These are phyloP conservation scores for Lunularia cruciata DNA, from an alignment of 225 moss, liverwort and hornwort species.

Conservation along the genomic window DNA sequence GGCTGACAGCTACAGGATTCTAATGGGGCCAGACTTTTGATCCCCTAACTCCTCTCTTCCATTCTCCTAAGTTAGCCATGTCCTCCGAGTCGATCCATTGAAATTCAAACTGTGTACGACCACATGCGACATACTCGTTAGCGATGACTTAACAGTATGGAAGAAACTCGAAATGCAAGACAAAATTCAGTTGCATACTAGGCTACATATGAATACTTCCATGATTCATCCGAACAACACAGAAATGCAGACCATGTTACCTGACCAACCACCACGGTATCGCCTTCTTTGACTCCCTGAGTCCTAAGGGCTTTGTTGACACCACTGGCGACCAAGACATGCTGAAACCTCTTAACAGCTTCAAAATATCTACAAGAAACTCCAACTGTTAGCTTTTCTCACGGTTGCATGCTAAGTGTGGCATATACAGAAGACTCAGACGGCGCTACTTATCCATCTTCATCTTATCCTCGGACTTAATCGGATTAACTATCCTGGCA, in stretches of 20 bases:
- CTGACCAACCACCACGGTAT: slow-evolving; percentile 89
- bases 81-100: slow-evolving; percentile 91
- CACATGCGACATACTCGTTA: neutral
- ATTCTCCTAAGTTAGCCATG: slow-evolving; percentile 73
- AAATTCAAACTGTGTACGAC: slow-evolving; percentile 74
- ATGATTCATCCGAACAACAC: neutral
- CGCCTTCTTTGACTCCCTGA: slow-evolving; percentile 85
- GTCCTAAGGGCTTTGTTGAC: slow-evolving; percentile 75
- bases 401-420: no score
- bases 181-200: neutral
- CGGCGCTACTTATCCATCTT: no score
- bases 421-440: no score
- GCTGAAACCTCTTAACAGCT: slow-evolving; percentile 91
- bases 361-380: slow-evolving; percentile 75
- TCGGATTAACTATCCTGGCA: no score
- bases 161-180: neutral
- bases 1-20: neutral
- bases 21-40: slow-evolving; percentile 98
- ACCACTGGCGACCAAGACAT: slow-evolving; percentile 87
- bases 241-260: slow-evolving; percentile 35
- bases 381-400: neutral
- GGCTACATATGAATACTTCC: neutral
- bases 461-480: no score
- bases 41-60: slow-evolving; percentile 86
- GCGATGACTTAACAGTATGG: neutral